Base-by-base conservation (phyloP, 371 early-diverging fungal genomes). In the Mortierella sp. region DNA sequence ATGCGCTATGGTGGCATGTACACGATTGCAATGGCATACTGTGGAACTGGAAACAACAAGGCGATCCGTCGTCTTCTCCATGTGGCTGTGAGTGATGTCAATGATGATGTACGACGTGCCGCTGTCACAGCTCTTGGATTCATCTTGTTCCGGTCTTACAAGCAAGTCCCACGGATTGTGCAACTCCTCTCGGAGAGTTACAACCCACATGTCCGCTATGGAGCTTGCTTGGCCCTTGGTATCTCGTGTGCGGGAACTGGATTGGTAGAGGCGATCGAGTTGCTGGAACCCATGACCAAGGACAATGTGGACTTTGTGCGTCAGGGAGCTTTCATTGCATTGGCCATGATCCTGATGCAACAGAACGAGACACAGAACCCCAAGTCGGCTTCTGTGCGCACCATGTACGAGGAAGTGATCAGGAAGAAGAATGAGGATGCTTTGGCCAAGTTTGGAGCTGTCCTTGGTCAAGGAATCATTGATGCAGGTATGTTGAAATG, bases 121-220 rank as follows among this genome's bases (percentile, higher is more conserved):
- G 97, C 99, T 19, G 99, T 99, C 43, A 97, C 97, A 14, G 92
- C 96, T 4, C 90, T 99, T 29, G 99, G 99, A 29, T 96, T 99
- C 76, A 87, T 99, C 24, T 86, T 98, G 13, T 90, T 94, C 81
- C 89, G 94, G 41, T 90, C 92, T 24, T 93, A 94, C 29, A 86
- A 92, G 71, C 96, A 99, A 70, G 96, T 99, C 2, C 96, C 99
- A 22, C 89, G 96, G 40, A 90, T 98, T 63, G 97, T 99, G 13
- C 95, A 99, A 84, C 89, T 99, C 13, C 87, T 99, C 46, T 91
- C 98, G 22, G 97, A 98, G 80, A 97, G 96, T 80, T 99, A 96
- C 81, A 98, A 97, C 84, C 97, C 98, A 43, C 95, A 97, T 77
- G 99, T 99, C 17, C 92, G 99, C 31, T 94, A 98, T 67, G 99